Percentiles rank a stretch among this genome's conserved stretches.
phyloP scores from a whole-genome alignment of 2,329 filamentous ascomycete species.

The Penicillium sp. region DNA sequence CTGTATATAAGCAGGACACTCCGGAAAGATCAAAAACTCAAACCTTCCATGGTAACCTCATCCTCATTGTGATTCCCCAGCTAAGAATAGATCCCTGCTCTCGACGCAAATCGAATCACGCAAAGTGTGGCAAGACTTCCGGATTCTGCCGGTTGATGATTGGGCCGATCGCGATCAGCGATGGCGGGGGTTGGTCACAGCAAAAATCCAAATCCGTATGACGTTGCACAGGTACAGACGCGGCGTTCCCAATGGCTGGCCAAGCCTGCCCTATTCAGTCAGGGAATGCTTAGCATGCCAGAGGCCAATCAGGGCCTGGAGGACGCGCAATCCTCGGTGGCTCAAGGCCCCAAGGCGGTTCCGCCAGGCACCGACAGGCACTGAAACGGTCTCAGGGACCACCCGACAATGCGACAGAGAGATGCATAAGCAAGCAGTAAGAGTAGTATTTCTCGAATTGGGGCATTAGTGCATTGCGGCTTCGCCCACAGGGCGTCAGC shows the following conservation, averaged over 20 bases:
- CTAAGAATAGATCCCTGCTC: constrained; percentile 23
- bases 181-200: constrained; percentile 3
- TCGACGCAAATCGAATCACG: constrained; percentile 18
- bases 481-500: constrained; percentile 1
- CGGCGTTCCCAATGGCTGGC: constrained; percentile 14
- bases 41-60: constrained; percentile 4
- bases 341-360: constrained; percentile 2
- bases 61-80: background rate
- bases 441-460: background rate
- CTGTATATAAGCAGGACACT: constrained; percentile 11
- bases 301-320: constrained; percentile 16
- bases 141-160: constrained; percentile 13
- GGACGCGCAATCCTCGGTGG: constrained; percentile 26
- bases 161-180: constrained; percentile 21
- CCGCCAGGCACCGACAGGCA: constrained; percentile 10
- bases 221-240: constrained; percentile 15
- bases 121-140: constrained; percentile 20
- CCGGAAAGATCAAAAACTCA: background rate
- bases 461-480: background rate
- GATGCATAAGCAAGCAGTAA: constrained; percentile 1
- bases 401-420: too few species aligned
- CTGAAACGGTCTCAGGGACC: constrained; percentile 8
- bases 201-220: constrained; percentile 17
- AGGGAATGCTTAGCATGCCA: constrained; percentile 26
- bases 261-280: constrained; percentile 3